Percentiles rank a stretch among this genome's conserved stretches.
These are phyloP conservation scores for Bimuria novae-zelandiae DNA, from an alignment of 2,329 filamentous ascomycete species.

Conservation along the genomic window DNA sequence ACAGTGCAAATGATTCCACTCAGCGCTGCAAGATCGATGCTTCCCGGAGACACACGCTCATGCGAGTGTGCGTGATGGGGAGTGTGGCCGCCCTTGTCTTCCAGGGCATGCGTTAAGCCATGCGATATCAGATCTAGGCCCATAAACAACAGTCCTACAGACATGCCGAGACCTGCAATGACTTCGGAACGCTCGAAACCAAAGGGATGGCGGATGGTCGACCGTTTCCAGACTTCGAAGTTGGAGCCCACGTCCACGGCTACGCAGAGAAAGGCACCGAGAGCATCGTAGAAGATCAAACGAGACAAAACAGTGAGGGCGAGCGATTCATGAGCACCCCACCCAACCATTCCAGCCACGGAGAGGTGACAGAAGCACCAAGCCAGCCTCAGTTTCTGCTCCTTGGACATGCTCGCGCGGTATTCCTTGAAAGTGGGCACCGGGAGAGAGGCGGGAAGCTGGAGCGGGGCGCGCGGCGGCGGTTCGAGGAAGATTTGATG, in stretches of 20 bases:
- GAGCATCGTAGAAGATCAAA: constrained; percentile 91
- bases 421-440: constrained; percentile 89
- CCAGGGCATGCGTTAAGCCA: constrained; percentile 89
- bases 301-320: constrained; percentile 92
- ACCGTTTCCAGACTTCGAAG: constrained; percentile 96
- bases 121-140: constrained; percentile 94
- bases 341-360: constrained; percentile 82
- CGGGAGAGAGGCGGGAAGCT: constrained; percentile 87
- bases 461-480: constrained; percentile 79
- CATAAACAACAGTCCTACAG: constrained; percentile 95
- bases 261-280: constrained; percentile 89
- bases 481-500: constrained; percentile 98
- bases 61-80: constrained; percentile 68
- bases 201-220: constrained; percentile 91
- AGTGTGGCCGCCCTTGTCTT: constrained; percentile 70
- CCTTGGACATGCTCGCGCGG: constrained; percentile 83
- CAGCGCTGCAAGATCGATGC: constrained; percentile 78
- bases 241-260: constrained; percentile 92
- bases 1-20: constrained; percentile 82
- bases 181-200: constrained; percentile 91
- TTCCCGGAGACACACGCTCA: constrained; percentile 71
- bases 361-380: constrained; percentile 91
- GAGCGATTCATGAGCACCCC: constrained; percentile 81
- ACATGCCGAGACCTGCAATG: constrained; percentile 93
- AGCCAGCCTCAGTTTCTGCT: constrained; percentile 79